Base-by-base conservation (phyloP, 192 early-diverging fungal species). In the Haplosporangium gracile region DNA sequence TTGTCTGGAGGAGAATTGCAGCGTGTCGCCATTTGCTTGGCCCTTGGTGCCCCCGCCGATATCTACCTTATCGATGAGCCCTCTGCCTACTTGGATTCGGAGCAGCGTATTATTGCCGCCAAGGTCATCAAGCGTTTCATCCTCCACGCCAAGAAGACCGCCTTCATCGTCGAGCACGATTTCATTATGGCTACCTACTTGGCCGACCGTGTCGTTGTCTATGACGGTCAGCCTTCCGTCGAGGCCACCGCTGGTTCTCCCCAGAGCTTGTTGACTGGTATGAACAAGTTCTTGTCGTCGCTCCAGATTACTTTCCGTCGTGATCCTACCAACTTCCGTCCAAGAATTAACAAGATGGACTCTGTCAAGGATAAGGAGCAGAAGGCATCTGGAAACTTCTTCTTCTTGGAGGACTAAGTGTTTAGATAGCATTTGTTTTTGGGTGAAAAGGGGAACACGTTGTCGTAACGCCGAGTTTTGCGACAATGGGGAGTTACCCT, bases 81-180 rank as follows among this genome's bases (percentile, higher is more conserved):
- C 63, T 97, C 97, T 45, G 98, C 98, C 22, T 99, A 98, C 89
- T 90, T 99, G 69, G 98, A 99, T 90, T 99, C 98, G 38, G 98
- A 99, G 88, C 98, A 99, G 92, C 96, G 98, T 95, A 97, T 99
- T 90, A 95, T 98, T 86, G 96, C 98, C 38, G 96, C 97, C 70
- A 98, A 98, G 93, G 98, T 98, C 80, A 99, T 99, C 92, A 99
- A 99, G 92, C 94, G 94, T 63, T 99, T 97, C 91, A 98, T 99
- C 76, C 89, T 99, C 82, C 96, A 98, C 92, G 92, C 94, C 80
- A 97, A 98, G 89, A 96, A 97, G 92, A 99, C 98, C 13, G 98
- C 97, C 36, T 99, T 99, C 88, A 93, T 99, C 60, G 98, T 99
- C 71, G 98, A 99, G 94, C 98, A 98, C 94, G 98, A 99, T 91